Conservation (phyloP, 139 green algal species). For the Medakamo hakoo region DNA sequence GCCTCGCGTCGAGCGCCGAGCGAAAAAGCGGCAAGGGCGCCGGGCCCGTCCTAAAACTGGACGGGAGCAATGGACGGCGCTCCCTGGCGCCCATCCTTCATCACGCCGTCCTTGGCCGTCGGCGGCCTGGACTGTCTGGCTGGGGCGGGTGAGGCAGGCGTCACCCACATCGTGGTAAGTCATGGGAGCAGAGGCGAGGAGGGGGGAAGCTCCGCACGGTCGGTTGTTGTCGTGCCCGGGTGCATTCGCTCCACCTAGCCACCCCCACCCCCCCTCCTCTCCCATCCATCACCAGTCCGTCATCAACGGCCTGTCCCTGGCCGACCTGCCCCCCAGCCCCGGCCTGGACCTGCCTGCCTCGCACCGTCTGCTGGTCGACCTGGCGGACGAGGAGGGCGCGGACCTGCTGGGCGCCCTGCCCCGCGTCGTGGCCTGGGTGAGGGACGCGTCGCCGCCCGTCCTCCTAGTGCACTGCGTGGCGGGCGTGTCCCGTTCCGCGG, state of each 20-base stretch:
- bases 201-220: too few relatives aligned
- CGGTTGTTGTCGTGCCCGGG: not conserved
- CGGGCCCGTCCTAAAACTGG: not conserved
- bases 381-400: slow-evolving; percentile 7
- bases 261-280: not conserved
- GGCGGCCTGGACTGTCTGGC: not conserved
- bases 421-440: not conserved
- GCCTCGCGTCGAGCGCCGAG: not conserved
- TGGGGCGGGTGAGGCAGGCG: not conserved
- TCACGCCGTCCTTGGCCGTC: too few relatives aligned
- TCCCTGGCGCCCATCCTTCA: too few relatives aligned
- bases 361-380: slow-evolving; percentile 1
- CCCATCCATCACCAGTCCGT: too few relatives aligned
- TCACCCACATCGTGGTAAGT: slow-evolving; percentile 3
- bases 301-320: not conserved
- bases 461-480: slow-evolving; percentile 11
- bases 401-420: slow-evolving; percentile 4
- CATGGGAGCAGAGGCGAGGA: too few relatives aligned
- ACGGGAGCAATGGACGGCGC: not conserved
- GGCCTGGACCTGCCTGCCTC: too few relatives aligned
- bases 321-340: not conserved
- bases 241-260: not conserved
- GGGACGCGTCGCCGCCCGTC: not conserved
- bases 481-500: slow-evolving; percentile 7
- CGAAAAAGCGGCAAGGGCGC: not conserved